Conservation (phyloP, 225 moss, liverwort and hornwort genomes). For the Rhytidiadelphus loreus region DNA sequence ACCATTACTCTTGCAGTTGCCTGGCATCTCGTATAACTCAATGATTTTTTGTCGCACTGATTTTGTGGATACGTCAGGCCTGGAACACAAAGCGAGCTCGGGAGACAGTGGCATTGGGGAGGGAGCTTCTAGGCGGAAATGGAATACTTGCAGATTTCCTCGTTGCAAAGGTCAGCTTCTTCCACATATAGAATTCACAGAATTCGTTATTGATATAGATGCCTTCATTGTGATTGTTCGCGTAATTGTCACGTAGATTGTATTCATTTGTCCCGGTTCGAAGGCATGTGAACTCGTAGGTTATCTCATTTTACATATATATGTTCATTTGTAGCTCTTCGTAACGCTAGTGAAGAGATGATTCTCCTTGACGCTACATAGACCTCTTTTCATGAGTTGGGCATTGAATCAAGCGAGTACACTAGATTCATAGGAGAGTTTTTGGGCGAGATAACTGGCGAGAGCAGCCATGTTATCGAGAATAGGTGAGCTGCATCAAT, state of each 20-base stretch:
- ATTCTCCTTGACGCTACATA: not conserved
- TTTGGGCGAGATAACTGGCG: not conserved
- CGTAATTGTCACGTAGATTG: not conserved
- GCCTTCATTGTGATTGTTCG: not conserved
- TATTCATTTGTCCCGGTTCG: not conserved
- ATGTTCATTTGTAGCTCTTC: not conserved
- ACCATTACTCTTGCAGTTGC: not conserved
- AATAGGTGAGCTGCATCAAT: not conserved
- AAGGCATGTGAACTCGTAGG: not conserved
- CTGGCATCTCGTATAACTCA: not conserved
- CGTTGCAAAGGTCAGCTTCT: constrained; percentile 69
- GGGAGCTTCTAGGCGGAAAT: constrained; percentile 96
- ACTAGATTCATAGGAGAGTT: not conserved
- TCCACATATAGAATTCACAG: not conserved
- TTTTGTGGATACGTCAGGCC: constrained; percentile 30
- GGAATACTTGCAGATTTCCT: constrained; percentile 87
- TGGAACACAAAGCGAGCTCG: constrained; percentile 90
- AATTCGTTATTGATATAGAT: not conserved
- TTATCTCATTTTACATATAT: not conserved
- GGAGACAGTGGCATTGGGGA: constrained; percentile 82
- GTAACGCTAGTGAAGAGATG: not conserved
- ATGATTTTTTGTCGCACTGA: not conserved
- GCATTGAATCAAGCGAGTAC: not conserved
- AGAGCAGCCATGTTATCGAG: not conserved
- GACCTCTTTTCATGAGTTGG: not conserved